phyloP scores from a whole-genome alignment of 2,329 filamentous ascomycete genomes.

The Escovopsis sp. region DNA sequence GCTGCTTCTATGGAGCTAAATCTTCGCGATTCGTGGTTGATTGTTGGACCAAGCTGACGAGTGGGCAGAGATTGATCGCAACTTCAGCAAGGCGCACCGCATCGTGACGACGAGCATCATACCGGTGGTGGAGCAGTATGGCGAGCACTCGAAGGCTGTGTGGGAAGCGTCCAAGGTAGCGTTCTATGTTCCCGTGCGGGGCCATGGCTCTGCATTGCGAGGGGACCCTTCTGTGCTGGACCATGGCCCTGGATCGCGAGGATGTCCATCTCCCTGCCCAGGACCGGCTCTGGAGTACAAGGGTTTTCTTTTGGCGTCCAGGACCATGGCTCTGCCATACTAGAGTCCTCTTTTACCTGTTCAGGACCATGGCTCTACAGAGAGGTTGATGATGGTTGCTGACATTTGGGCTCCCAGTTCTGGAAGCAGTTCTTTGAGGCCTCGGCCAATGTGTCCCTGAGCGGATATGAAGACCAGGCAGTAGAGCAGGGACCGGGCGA shows the following conservation, averaged over 20 bases:
- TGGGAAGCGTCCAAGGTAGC: constrained; percentile 90
- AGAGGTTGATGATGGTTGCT: no score
- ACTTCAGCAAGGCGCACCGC: constrained; percentile 91
- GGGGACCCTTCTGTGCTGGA: constrained; percentile 2
- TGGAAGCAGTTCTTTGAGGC: constrained; percentile 99
- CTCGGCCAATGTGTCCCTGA: constrained; percentile 90
- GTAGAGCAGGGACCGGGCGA: constrained; percentile 46
- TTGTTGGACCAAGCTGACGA: background rate
- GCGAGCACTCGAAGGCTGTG: constrained; percentile 79
- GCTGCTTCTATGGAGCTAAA: no score
- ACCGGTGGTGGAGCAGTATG: constrained; percentile 88
- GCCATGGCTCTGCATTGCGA: background rate
- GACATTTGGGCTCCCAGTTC: no score
- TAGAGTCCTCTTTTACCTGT: no score
- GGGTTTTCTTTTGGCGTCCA: no score
- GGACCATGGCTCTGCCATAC: no score
- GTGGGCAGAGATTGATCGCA: constrained; percentile 79
- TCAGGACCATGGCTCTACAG: no score
- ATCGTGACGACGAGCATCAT: constrained; percentile 91
- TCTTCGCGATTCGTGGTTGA: background rate
- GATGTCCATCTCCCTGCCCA: no score
- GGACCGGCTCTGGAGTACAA: no score
- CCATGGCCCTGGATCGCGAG: no score
- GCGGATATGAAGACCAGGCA: constrained; percentile 75
- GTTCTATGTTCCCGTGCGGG: no score